These are phyloP conservation scores for Pichia sp. DNA, from an alignment of 1,139 yeast species.

Conservation along the genomic window DNA sequence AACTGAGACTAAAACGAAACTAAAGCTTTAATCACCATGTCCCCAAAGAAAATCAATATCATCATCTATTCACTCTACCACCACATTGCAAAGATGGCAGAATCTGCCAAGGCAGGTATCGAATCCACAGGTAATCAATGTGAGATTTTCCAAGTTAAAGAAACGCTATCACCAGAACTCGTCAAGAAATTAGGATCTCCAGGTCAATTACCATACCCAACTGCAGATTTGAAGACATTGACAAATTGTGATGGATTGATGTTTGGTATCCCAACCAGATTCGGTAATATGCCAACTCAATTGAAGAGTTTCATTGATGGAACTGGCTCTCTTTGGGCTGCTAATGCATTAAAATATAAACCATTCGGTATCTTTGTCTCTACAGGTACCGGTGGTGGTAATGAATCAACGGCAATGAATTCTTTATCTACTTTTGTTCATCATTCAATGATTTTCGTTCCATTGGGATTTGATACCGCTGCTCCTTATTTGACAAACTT, in stretches of 20 bases:
- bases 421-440: conserved; percentile 61
- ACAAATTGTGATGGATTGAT: conserved; percentile 62
- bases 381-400: conserved; percentile 83
- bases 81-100: conserved; percentile 62
- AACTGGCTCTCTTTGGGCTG: conserved; percentile 76
- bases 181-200: conserved; percentile 59
- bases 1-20: no score
- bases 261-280: conserved; percentile 79
- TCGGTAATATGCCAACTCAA: conserved; percentile 75
- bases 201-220: conserved; percentile 57
- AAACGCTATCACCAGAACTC: conserved; percentile 62
- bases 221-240: conserved; percentile 52
- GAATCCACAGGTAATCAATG: conserved; percentile 67
- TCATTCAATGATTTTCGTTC: conserved; percentile 71
- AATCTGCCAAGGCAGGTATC: conserved; percentile 61
- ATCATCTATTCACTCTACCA: conserved; percentile 77
- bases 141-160: conserved; percentile 69
- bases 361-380: conserved; percentile 67
- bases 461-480: conserved; percentile 64
- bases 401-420: conserved; percentile 62
- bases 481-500: conserved; percentile 52
- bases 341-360: conserved; percentile 65
- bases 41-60: conserved; percentile 28
- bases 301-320: conserved; percentile 73
- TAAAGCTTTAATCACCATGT: no score